Base-by-base conservation (phyloP, 164 flowering plant genomes). In the Vitis amurensis region DNA sequence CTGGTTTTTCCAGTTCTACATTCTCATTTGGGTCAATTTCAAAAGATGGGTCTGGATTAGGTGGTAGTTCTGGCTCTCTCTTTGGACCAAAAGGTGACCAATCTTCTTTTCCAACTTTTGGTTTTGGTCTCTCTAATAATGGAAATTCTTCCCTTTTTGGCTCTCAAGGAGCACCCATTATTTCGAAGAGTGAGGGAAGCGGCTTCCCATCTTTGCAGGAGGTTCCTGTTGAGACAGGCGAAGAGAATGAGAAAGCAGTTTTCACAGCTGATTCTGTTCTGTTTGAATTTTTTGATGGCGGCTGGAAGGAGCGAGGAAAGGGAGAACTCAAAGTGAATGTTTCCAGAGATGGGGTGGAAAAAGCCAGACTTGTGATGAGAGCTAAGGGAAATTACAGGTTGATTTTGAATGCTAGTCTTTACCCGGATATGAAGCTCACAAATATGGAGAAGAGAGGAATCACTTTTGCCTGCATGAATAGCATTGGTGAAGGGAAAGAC, bases 281-380 rank as follows among this genome's bases (percentile, higher is more conserved):
- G 69, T 95, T 88, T 75, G 99, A 95, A 70, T 95, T 74, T 75
- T 58, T 83, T 31, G 89, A 87, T 68, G 96, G 92, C 30, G 80
- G 85, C 0, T 95, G 99, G 99, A 95, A 93, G 79, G 99, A 93
- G 71, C 86, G 99, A 14, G 99, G 99, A 9, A 95, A 91, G 76
- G 99, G 99, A 59, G 99, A 95, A 76, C 63, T 95, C 27, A 95
- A 89, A 73, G 86, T 95, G 61, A 95, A 95, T 71, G 78, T 91
- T 11, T 76, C 93, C 15, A 80, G 87, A 16, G 55, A 69, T 5
- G 93, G 78, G 60, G 57, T 73, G 0, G 91, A 77, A 67, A 91
- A 68, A 70, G 91, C 90, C 9, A 81, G 98, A 73, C 84, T 93
- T 53, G 78, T 94, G 14, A 94, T 94, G 98, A 81, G 98, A 76